These are phyloP conservation scores for Lachnellula willkommii DNA, from an alignment of 2,329 filamentous ascomycete genomes.

Conservation along the genomic window DNA sequence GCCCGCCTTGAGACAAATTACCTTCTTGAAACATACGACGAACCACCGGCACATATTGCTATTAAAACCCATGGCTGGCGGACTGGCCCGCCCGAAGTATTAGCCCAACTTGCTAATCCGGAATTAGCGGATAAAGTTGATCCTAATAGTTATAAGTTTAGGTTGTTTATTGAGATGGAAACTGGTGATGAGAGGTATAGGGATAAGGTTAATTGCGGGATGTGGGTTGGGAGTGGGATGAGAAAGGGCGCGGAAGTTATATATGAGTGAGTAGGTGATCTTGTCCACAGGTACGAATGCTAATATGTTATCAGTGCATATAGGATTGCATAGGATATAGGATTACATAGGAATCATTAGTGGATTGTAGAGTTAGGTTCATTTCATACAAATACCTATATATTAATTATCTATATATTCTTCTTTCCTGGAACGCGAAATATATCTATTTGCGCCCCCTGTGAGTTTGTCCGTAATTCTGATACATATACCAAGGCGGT, in stretches of 20 bases:
- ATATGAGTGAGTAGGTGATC: conserved; percentile 35
- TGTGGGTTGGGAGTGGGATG: conserved; percentile 45
- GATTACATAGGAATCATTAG: no score
- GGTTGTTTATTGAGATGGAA: conserved; percentile 46
- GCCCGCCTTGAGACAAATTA: conserved; percentile 43
- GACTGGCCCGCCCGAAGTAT: conserved; percentile 40
- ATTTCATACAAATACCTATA: no score
- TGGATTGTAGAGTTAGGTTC: no score
- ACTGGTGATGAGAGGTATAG: conserved; percentile 45
- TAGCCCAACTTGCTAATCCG: conserved; percentile 25
- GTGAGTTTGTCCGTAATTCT: no score
- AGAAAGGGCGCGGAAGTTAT: conserved; percentile 41
- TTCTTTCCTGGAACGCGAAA: no score
- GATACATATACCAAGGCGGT: no score
- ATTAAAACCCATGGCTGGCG: conserved; percentile 45
- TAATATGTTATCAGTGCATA: neutral
- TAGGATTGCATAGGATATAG: neutral
- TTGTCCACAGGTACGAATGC: neutral
- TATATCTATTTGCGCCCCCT: no score
- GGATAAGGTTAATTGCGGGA: conserved; percentile 44
- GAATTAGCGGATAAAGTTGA: conserved; percentile 25
- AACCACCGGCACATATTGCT: conserved; percentile 40
- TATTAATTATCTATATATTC: no score
- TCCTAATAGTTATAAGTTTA: conserved; percentile 39
- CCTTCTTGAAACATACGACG: conserved; percentile 44